These are phyloP conservation scores for Erigeron philadelphicus DNA, from an alignment of 140 eudicot genomes.

Conservation along the genomic window DNA sequence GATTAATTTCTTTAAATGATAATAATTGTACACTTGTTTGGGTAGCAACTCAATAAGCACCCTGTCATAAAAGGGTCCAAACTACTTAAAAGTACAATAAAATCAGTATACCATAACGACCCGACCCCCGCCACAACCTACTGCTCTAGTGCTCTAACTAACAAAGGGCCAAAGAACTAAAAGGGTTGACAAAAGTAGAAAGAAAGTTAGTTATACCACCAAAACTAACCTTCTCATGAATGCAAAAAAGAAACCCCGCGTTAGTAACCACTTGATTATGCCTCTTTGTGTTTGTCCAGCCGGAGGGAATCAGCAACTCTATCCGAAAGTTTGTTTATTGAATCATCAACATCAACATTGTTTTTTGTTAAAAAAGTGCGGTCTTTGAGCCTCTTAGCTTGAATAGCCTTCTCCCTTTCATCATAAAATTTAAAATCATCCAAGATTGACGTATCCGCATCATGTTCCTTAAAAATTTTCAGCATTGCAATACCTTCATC, in stretches of 20 bases:
- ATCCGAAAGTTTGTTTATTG: constrained; percentile 48
- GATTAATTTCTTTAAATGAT: constrained; percentile 7
- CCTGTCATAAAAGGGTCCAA: constrained; percentile 19
- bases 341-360: constrained; percentile 28
- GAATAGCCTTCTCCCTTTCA: constrained; percentile 60
- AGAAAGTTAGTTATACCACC: background rate
- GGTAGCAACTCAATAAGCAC: constrained; percentile 18
- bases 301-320: constrained; percentile 54
- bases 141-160: constrained; percentile 13
- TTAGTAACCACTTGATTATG: constrained; percentile 15
- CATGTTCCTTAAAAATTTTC: constrained; percentile 70
- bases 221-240: constrained; percentile 9
- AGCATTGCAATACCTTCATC: constrained; percentile 68
- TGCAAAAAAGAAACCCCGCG: background rate
- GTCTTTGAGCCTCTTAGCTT: constrained; percentile 58
- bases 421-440: constrained; percentile 75
- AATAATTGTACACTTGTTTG: constrained; percentile 25
- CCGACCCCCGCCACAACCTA: constrained; percentile 6
- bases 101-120: constrained; percentile 1
- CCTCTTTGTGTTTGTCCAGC: constrained; percentile 42
- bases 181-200: constrained; percentile 5
- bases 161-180: constrained; percentile 19
- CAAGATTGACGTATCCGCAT: constrained; percentile 51
- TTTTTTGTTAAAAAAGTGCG: constrained; percentile 33
- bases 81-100: constrained; percentile 15